A percentile compares a stretch with the other conserved stretches of the same genome.
Evolutionary conservation across 805 yeast species (phyloP).

Genomic region (Ogataea allantospora): DNA sequence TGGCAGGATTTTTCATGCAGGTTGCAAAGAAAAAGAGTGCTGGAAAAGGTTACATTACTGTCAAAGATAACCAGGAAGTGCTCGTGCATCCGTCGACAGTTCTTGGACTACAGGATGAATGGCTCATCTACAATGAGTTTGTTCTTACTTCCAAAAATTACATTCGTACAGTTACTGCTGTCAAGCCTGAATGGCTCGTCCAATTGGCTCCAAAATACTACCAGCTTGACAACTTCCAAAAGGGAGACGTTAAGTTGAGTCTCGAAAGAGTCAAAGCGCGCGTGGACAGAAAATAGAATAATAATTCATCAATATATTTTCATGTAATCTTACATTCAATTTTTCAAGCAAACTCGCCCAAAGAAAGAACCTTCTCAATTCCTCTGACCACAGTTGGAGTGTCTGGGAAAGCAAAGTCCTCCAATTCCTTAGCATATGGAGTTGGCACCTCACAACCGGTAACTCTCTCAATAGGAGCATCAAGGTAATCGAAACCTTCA

Average conservation of each 20-base stretch:
- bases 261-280: slow-evolving; percentile 58
- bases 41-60: slow-evolving; percentile 80
- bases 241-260: slow-evolving; percentile 71
- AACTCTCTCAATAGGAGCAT: slow-evolving; percentile 97
- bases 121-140: slow-evolving; percentile 94
- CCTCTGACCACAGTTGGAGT: slow-evolving; percentile 86
- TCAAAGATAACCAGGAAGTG: slow-evolving; percentile 95
- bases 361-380: slow-evolving; percentile 72
- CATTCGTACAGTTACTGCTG: slow-evolving; percentile 87
- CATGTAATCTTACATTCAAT: slow-evolving; percentile 8
- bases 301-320: slow-evolving; percentile 8
- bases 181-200: slow-evolving; percentile 89
- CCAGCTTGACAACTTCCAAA: slow-evolving; percentile 57
- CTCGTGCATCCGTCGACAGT: slow-evolving; percentile 92
- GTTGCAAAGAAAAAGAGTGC: slow-evolving; percentile 90
- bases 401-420: slow-evolving; percentile 99
- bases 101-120: slow-evolving; percentile 82
- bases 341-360: slow-evolving; percentile 38
- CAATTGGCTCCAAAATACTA: slow-evolving; percentile 76
- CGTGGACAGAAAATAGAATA: slow-evolving; percentile 40
- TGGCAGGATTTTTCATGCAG: slow-evolving; percentile 97
- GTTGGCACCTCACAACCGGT: slow-evolving; percentile 99
- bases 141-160: slow-evolving; percentile 92
- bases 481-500: slow-evolving; percentile 96
- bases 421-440: slow-evolving; percentile 94